Evolutionary conservation across 768 basidiomycete species (phyloP).

Genomic region (Megacollybia marginata): DNA sequence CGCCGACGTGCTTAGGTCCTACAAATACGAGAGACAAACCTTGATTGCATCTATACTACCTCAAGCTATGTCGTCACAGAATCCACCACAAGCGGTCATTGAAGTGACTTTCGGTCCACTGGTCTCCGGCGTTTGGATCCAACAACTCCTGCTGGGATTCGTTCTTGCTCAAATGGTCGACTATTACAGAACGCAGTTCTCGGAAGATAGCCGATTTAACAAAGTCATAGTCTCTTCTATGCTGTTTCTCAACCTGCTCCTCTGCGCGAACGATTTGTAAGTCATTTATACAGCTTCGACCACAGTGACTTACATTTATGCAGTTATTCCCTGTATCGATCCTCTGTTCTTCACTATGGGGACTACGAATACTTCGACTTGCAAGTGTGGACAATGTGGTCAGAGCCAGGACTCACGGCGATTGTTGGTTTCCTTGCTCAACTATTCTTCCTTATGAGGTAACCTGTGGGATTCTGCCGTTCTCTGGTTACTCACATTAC

Average conservation of each 20-base stretch:
- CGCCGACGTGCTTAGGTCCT: no score
- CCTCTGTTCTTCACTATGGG: not conserved
- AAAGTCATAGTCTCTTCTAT: not conserved
- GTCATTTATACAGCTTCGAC: not conserved
- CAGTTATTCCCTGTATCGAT: conserved; percentile 2
- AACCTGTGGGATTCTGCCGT: not conserved
- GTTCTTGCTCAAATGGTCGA: conserved; percentile 1
- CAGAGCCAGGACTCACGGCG: conserved; percentile 3
- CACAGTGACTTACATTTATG: not conserved
- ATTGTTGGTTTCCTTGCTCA: conserved; percentile 2
- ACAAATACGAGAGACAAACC: not conserved
- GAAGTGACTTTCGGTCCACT: conserved; percentile 1
- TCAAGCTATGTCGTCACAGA: not conserved
- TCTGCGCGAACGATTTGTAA: conserved; percentile 3
- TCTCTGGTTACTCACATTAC: not conserved
- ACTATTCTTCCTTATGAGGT: conserved; percentile 2
- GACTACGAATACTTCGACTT: conserved; percentile 2
- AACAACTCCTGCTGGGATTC: conserved; percentile 2
- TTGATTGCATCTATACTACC: not conserved
- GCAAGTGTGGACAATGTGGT: conserved; percentile 8
- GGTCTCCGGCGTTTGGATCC: not conserved
- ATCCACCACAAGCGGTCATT: conserved; percentile 1
- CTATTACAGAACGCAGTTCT: conserved; percentile 1
- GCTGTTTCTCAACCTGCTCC: conserved; percentile 2
- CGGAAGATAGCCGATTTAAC: not conserved